These are phyloP conservation scores for Corylus avellana DNA, from an alignment of 306 rosid species.

Conservation along the genomic window DNA sequence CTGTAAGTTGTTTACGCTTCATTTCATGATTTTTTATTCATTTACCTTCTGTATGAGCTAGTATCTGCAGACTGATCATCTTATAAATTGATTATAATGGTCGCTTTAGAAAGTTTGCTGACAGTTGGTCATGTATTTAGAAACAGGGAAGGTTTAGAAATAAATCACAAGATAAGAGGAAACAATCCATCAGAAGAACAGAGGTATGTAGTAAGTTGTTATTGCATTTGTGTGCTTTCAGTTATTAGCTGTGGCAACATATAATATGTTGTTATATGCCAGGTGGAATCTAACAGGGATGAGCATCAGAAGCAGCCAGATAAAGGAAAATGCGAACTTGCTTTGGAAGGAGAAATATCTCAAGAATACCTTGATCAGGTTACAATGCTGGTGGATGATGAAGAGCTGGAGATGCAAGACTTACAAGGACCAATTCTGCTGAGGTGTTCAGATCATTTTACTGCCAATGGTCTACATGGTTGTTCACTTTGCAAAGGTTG, in stretches of 20 bases:
- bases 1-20: conserved; percentile 45
- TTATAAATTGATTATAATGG: conserved; percentile 21
- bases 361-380: conserved; percentile 48
- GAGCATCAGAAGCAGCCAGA: conserved; percentile 39
- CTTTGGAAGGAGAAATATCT: conserved; percentile 47
- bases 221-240: conserved; percentile 17
- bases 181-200: conserved; percentile 44
- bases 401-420: conserved; percentile 82
- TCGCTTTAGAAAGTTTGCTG: conserved; percentile 28
- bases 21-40: conserved; percentile 7
- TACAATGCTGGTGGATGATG: conserved; percentile 77
- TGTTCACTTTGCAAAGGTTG: conserved; percentile 86
- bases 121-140: conserved; percentile 27
- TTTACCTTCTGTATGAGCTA: conserved; percentile 23
- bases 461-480: conserved; percentile 50
- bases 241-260: conserved; percentile 23
- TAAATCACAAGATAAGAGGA: conserved; percentile 60
- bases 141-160: conserved; percentile 61
- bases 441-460: conserved; percentile 61
- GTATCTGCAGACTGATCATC: conserved; percentile 18
- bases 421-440: conserved; percentile 51
- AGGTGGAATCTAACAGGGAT: conserved; percentile 50
- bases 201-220: conserved; percentile 43
- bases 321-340: conserved; percentile 64
- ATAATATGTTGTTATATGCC: conserved; percentile 34